Conservation (phyloP, 352 stramenopile species). For the Globisporangium paroecandrum region DNA sequence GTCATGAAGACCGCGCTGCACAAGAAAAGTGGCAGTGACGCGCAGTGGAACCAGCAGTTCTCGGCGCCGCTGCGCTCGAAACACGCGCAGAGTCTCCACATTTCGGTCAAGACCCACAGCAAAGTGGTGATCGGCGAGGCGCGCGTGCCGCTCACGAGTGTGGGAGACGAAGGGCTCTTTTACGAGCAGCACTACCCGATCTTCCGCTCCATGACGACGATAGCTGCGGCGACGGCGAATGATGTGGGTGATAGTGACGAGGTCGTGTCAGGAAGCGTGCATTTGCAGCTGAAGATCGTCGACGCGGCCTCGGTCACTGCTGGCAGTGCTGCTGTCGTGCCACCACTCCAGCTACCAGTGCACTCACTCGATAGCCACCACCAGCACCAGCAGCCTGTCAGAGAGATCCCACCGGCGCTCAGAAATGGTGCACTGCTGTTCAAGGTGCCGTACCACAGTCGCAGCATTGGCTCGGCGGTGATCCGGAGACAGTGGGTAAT, state of each 20-base stretch:
- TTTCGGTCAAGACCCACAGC: conserved; percentile 59
- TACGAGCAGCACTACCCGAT: conserved; percentile 70
- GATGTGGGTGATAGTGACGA: neutral
- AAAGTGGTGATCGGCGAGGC: conserved; percentile 67
- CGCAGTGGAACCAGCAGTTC: conserved; percentile 84
- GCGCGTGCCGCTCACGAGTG: conserved; percentile 35
- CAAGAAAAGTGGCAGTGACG: conserved; percentile 80
- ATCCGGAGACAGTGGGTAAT: conserved; percentile 65
- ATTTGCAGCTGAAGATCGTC: conserved; percentile 70
- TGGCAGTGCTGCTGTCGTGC: conserved; percentile 11
- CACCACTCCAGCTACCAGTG: conserved; percentile 26
- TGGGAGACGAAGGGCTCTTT: conserved; percentile 31
- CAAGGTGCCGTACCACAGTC: conserved; percentile 75
- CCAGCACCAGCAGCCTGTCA: conserved; percentile 2
- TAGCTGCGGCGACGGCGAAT: conserved; percentile 4
- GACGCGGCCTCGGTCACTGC: conserved; percentile 24
- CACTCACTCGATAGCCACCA: neutral
- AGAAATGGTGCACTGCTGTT: conserved; percentile 63
- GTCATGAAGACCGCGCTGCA: conserved; percentile 58
- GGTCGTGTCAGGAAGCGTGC: conserved; percentile 39
- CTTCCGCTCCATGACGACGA: conserved; percentile 22
- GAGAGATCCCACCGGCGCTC: conserved; percentile 37
- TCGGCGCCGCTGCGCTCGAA: conserved; percentile 48
- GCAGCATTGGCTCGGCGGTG: conserved; percentile 31
- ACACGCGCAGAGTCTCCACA: conserved; percentile 45